Base-by-base conservation (phyloP, 2,329 filamentous ascomycete species). In the Penicillium sp. region DNA sequence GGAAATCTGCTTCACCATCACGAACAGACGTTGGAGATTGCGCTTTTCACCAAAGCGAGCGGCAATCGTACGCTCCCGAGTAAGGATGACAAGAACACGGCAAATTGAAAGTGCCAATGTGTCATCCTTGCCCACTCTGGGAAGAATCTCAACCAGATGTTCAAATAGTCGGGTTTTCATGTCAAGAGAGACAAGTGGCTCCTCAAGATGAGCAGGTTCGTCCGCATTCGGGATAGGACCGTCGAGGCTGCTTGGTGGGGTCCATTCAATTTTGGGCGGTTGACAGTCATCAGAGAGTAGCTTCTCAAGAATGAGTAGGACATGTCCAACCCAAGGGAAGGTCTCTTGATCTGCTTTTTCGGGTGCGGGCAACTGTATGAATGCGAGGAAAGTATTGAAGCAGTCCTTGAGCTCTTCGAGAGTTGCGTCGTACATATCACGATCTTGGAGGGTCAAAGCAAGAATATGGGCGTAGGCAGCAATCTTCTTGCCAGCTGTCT, bases 1-100 rank as follows among this genome's bases (percentile, higher is more conserved):
- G 18, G 90, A 87, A 55, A 97, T 83, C 71, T 97, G 93, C 72
- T 95, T 96, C 53, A 93, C 86, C 90, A 97, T 96, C 48, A 97
- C 84, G 73, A 99, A 97, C 21, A 99, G 79, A 27, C 91, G 84
- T 67, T 94, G 90, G 45, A 99, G 80, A 64, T 96, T 95, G 68
- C 87, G 89, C 77, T 92, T 96, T 69, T 96, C 89, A 5, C 90
- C 90, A 44, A 97, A 81, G 42, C 83, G 79, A 59, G 85, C 83
- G 2, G 94, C 92, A 57, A 95, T 81, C 13, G 84, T 79, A 47
- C 91, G 87, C 55, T 85, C 84, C 21, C 95, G 85, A 1, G 94
- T 97, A 29, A 99, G 79, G 57, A 97, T 92, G 29, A 96, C 90
- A 32, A 99, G 77, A 11, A 96, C 85, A 39, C 94, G 86, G 45